phyloP scores from a whole-genome alignment of 1,284 basidiomycete species.

The Ganoderma sp. region DNA sequence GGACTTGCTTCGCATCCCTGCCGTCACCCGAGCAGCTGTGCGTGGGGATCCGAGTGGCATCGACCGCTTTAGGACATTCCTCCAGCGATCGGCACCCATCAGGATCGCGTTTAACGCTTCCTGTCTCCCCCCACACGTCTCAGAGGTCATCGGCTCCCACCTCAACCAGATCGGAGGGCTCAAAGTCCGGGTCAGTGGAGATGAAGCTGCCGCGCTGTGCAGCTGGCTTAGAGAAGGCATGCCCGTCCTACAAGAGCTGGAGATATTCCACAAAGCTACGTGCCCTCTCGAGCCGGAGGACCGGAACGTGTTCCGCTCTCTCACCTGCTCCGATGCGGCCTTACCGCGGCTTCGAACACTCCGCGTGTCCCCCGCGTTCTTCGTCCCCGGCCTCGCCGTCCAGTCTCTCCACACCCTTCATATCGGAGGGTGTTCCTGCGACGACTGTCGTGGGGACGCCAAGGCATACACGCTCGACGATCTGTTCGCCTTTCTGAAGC shows the following conservation, averaged over 20 bases:
- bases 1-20: slow-evolving; percentile 12
- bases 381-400: slow-evolving; percentile 1
- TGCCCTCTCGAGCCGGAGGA: slow-evolving; percentile 4
- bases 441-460: not conserved
- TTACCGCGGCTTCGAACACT: slow-evolving; percentile 1
- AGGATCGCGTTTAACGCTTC: slow-evolving; percentile 1
- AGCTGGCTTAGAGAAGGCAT: not conserved
- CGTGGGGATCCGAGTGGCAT: not conserved
- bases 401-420: slow-evolving; percentile 2
- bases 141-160: slow-evolving; percentile 1
- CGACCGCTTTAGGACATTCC: slow-evolving; percentile 4
- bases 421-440: not conserved
- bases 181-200: slow-evolving; percentile 1
- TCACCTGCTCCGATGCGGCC: not conserved
- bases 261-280: slow-evolving; percentile 8
- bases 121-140: slow-evolving; percentile 1
- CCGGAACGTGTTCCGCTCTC: not conserved
- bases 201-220: not conserved
- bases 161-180: slow-evolving; percentile 7
- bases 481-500: not conserved
- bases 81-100: slow-evolving; percentile 8
- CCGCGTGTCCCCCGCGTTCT: slow-evolving; percentile 8
- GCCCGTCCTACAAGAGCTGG: slow-evolving; percentile 8
- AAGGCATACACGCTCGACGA: slow-evolving; percentile 1
- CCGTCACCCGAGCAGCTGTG: slow-evolving; percentile 1